Evolutionary conservation across 345 rosid genomes (phyloP).

Genomic region (Eutrema heterophyllum): DNA sequence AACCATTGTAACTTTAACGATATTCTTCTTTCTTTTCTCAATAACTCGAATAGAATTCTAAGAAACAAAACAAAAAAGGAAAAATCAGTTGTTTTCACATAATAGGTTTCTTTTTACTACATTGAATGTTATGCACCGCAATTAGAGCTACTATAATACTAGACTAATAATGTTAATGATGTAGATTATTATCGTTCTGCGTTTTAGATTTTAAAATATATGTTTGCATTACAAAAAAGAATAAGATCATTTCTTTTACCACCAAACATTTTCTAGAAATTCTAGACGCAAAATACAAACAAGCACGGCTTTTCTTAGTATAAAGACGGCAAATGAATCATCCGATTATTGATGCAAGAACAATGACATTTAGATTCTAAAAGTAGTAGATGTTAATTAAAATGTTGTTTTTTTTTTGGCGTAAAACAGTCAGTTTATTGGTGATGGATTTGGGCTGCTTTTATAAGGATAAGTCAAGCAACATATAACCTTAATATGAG

Average conservation of each 20-base stretch:
- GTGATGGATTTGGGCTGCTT: neutral
- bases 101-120: neutral
- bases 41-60: neutral
- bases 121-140: neutral
- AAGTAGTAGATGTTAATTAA: neutral
- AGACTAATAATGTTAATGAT: neutral
- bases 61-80: neutral
- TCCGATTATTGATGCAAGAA: constrained; percentile 9
- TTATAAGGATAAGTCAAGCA: neutral
- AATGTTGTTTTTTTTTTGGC: neutral
- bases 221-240: neutral
- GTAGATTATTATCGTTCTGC: neutral
- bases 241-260: neutral
- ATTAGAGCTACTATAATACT: neutral
- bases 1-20: neutral
- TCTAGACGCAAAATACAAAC: neutral
- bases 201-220: neutral
- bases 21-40: neutral
- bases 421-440: neutral
- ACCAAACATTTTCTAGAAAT: neutral
- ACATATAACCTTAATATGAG: neutral
- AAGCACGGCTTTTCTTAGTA: constrained; percentile 8
- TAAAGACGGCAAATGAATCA: neutral
- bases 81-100: neutral
- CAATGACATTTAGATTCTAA: constrained; percentile 13